Conservation (phyloP, 768 basidiomycete species). For the Gymnopilus dilepis region DNA sequence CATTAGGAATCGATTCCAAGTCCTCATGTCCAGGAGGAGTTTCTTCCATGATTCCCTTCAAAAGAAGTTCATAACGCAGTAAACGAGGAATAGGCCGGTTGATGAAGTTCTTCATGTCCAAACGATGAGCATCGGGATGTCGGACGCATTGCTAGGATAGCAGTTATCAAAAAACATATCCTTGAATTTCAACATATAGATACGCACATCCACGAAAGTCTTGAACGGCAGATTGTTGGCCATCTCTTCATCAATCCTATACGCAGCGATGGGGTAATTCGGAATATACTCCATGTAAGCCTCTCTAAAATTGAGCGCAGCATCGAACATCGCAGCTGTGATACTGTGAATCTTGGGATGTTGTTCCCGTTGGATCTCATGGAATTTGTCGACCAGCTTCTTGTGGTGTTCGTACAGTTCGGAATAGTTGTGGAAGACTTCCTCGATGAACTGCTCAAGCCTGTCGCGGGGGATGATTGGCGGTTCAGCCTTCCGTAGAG, state of each 20-base stretch:
- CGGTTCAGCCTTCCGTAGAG: slow-evolving; percentile 73
- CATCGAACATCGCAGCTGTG: slow-evolving; percentile 85
- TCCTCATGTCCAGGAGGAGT: slow-evolving; percentile 82
- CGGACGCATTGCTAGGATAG: slow-evolving; percentile 48
- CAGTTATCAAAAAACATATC: neutral
- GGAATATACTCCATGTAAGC: slow-evolving; percentile 93
- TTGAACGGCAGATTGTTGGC: slow-evolving; percentile 82
- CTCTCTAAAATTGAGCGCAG: slow-evolving; percentile 90
- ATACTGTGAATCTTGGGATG: slow-evolving; percentile 80
- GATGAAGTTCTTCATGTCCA: slow-evolving; percentile 94
- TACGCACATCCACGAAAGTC: slow-evolving; percentile 76
- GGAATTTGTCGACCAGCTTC: slow-evolving; percentile 77
- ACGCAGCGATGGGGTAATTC: slow-evolving; percentile 92
- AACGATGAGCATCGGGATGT: slow-evolving; percentile 77
- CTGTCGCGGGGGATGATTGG: slow-evolving; percentile 77
- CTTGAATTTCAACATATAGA: neutral
- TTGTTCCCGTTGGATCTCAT: slow-evolving; percentile 88
- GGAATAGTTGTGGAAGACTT: slow-evolving; percentile 88
- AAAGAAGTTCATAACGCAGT: slow-evolving; percentile 84
- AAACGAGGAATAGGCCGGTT: slow-evolving; percentile 90
- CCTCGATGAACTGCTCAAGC: slow-evolving; percentile 77
- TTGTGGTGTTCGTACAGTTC: slow-evolving; percentile 79
- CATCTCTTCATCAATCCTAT: slow-evolving; percentile 88
- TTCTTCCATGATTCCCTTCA: slow-evolving; percentile 81
- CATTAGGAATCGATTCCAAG: slow-evolving; percentile 78